Percentiles rank a stretch among this genome's conserved stretches.
phyloP scores from a whole-genome alignment of 371 early-diverging fungal species.

The Phascolomyces articulosus region DNA sequence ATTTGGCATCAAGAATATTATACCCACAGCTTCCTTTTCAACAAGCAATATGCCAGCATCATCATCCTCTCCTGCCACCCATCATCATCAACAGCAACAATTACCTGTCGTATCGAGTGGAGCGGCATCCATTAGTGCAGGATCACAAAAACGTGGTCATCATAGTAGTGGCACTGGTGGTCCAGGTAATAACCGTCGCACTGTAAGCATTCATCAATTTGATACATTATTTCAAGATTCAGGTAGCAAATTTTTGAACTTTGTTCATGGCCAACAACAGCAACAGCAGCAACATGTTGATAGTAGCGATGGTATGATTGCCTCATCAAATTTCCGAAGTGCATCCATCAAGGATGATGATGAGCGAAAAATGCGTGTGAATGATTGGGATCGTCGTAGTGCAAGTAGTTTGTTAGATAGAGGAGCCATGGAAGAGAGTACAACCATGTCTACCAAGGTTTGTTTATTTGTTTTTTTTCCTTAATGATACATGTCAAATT shows the following conservation, averaged over 20 bases:
- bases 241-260: conserved; percentile 43
- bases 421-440: conserved; percentile 18
- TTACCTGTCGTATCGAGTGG: neutral
- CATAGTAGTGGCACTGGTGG: too few species aligned
- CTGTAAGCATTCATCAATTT: conserved; percentile 51
- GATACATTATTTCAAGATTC: conserved; percentile 51
- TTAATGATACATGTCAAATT: neutral
- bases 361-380: conserved; percentile 8
- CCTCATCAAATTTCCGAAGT: neutral
- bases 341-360: conserved; percentile 17
- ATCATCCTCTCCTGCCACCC: conserved; percentile 16
- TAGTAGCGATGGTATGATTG: neutral
- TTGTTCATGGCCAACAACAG: conserved; percentile 35
- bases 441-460: conserved; percentile 38
- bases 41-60: conserved; percentile 24
- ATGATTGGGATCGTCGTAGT: conserved; percentile 29
- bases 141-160: conserved; percentile 14
- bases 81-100: conserved; percentile 17
- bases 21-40: conserved; percentile 36
- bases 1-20: conserved; percentile 40
- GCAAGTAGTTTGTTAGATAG: conserved; percentile 22
- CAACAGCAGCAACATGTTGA: neutral
- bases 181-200: conserved; percentile 27
- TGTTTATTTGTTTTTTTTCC: neutral
- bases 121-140: conserved; percentile 10